Evolutionary conservation across 2,329 filamentous ascomycete species (phyloP).

Genomic region (Phialocephala sp.): DNA sequence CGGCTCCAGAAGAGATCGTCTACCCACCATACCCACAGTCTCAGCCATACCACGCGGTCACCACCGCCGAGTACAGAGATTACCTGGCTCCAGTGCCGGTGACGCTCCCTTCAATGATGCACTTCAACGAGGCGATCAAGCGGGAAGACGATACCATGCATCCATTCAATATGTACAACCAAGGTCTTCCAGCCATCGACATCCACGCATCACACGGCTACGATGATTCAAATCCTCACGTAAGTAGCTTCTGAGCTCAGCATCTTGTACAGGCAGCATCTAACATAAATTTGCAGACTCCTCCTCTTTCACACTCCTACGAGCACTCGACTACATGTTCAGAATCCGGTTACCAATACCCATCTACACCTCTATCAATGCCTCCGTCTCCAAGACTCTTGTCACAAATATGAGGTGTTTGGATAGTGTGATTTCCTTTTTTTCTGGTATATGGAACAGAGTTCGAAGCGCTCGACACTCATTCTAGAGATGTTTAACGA

Average conservation of each 20-base stretch:
- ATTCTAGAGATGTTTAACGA: slow-evolving; percentile 36
- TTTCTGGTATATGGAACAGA: slow-evolving; percentile 34
- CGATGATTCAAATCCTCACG: slow-evolving; percentile 72
- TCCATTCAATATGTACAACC: slow-evolving; percentile 70
- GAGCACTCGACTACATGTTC: slow-evolving; percentile 67
- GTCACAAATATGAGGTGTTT: slow-evolving; percentile 36
- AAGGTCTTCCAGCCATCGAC: slow-evolving; percentile 65
- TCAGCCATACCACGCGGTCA: slow-evolving; percentile 58
- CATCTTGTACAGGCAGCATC: background rate
- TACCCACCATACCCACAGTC: slow-evolving; percentile 64
- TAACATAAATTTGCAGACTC: slow-evolving; percentile 60
- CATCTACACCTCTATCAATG: slow-evolving; percentile 76
- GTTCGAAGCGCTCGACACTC: slow-evolving; percentile 45
- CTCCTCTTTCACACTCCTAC: slow-evolving; percentile 76
- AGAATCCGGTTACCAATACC: slow-evolving; percentile 66
- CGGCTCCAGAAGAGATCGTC: slow-evolving; percentile 67
- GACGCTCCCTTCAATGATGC: slow-evolving; percentile 68
- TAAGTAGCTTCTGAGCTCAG: slow-evolving; percentile 59
- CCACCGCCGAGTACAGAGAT: slow-evolving; percentile 50
- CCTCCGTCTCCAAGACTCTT: slow-evolving; percentile 67
- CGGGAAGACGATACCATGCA: slow-evolving; percentile 67
- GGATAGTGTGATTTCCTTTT: slow-evolving; percentile 23
- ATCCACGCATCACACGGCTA: slow-evolving; percentile 63
- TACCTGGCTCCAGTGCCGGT: slow-evolving; percentile 62
- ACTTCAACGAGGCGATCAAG: slow-evolving; percentile 70